Percentiles rank a stretch among this genome's conserved stretches.
Evolutionary conservation across 768 basidiomycete species (phyloP).

Genomic region (Krasilnikovozyma curviuscula): DNA sequence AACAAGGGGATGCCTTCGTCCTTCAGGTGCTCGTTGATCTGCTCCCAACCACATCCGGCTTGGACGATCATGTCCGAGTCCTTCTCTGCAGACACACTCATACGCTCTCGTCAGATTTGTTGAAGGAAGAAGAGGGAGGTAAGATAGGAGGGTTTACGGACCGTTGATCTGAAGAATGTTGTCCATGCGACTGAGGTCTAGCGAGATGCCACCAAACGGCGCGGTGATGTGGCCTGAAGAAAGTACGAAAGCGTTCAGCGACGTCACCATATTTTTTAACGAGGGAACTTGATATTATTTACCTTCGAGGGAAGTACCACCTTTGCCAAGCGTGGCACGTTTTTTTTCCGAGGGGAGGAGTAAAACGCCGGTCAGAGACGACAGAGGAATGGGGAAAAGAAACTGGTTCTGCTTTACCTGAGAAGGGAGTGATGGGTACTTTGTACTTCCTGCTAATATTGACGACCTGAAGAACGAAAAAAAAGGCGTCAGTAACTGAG

Average conservation of each 20-base stretch:
- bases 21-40: conserved; percentile 49
- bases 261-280: too few relatives aligned
- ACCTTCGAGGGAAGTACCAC: too few relatives aligned
- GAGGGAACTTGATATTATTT: too few relatives aligned
- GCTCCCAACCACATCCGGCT: conserved; percentile 58
- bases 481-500: conserved; percentile 72
- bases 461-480: conserved; percentile 39
- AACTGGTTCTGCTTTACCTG: too few relatives aligned
- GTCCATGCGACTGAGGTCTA: conserved; percentile 65
- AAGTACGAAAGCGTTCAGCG: too few relatives aligned
- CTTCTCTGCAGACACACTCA: background rate
- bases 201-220: conserved; percentile 41
- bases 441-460: conserved; percentile 45
- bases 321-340: conserved; percentile 15
- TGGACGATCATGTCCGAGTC: conserved; percentile 36
- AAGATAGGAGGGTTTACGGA: background rate
- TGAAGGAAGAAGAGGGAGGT: background rate
- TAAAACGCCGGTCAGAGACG: background rate
- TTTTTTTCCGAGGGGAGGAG: conserved; percentile 14
- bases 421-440: conserved; percentile 61
- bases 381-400: conserved; percentile 5
- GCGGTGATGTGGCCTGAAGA: too few relatives aligned
- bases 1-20: conserved; percentile 59
- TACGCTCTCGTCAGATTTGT: background rate
- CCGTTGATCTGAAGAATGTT: conserved; percentile 53